phyloP scores from a whole-genome alignment of 192 early-diverging fungal species.

The Backusella luteola region DNA sequence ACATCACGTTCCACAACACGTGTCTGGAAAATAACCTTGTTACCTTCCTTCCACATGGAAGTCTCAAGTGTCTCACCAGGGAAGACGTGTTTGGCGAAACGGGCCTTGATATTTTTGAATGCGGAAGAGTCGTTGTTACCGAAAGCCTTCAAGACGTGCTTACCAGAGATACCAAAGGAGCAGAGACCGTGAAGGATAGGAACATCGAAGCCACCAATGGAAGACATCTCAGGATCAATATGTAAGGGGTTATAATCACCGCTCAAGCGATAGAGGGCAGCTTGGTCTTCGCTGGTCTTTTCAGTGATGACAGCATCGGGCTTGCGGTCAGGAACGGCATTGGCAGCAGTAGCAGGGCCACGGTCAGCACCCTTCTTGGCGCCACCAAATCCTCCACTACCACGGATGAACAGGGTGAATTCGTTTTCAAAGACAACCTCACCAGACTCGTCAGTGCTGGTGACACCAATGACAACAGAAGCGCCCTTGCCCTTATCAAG shows the following conservation, averaged over 20 bases:
- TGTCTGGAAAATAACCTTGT: constrained; percentile 92
- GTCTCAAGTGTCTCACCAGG: constrained; percentile 98
- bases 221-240: constrained; percentile 93
- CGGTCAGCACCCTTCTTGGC: constrained; percentile 70
- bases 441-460: constrained; percentile 71
- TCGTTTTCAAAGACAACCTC: constrained; percentile 84
- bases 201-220: constrained; percentile 92
- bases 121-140: constrained; percentile 63
- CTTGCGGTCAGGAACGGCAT: constrained; percentile 75
- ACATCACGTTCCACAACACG: constrained; percentile 91
- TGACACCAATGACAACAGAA: constrained; percentile 78
- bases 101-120: constrained; percentile 88
- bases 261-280: constrained; percentile 89
- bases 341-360: constrained; percentile 76
- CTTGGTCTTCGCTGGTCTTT: constrained; percentile 90
- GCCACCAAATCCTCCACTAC: constrained; percentile 86
- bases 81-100: constrained; percentile 85
- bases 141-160: constrained; percentile 83
- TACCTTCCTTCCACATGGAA: constrained; percentile 91
- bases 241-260: constrained; percentile 99
- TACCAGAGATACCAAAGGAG: constrained; percentile 88
- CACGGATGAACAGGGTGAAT: constrained; percentile 93
- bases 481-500: constrained; percentile 97
- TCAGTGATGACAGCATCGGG: constrained; percentile 83
- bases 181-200: constrained; percentile 98